Conservation (phyloP, 345 rosid species). For the Aurinia saxatilis region DNA sequence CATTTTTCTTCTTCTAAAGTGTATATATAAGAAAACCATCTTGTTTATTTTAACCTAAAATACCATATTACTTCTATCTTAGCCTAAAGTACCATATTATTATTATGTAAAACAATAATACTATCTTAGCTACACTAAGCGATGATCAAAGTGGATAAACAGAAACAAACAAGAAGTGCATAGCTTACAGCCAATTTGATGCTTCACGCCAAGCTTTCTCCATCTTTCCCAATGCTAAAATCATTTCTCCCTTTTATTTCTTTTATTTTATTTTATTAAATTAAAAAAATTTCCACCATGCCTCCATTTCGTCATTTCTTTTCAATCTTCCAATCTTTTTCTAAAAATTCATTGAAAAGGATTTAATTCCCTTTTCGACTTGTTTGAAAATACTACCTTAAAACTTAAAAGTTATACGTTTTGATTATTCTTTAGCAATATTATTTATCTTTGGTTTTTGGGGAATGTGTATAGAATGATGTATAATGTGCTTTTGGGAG, state of each 20-base stretch:
- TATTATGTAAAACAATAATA: background rate
- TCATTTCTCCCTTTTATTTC: slow-evolving; percentile 3
- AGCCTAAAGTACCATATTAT: background rate
- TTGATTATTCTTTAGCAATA: background rate
- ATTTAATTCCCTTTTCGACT: background rate
- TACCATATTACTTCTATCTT: background rate
- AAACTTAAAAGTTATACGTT: background rate
- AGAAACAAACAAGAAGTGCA: slow-evolving; percentile 19
- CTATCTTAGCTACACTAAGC: background rate
- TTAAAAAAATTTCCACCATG: slow-evolving; percentile 5
- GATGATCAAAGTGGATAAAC: slow-evolving; percentile 18
- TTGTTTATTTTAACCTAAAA: too few relatives aligned
- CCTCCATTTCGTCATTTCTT: slow-evolving; percentile 1
- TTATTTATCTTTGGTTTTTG: background rate
- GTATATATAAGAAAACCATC: too few relatives aligned
- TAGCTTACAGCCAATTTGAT: slow-evolving; percentile 22
- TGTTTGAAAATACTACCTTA: slow-evolving; percentile 10
- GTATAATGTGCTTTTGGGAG: slow-evolving; percentile 14
- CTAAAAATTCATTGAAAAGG: background rate
- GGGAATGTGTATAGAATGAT: slow-evolving; percentile 22
- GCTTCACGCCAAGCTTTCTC: slow-evolving; percentile 29
- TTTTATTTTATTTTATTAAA: background rate
- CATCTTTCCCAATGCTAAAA: slow-evolving; percentile 30
- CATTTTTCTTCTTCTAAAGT: too few relatives aligned
- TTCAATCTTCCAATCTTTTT: background rate